Evolutionary conservation across 306 rosid species (phyloP).

Genomic region (Trifolium fragiferum): DNA sequence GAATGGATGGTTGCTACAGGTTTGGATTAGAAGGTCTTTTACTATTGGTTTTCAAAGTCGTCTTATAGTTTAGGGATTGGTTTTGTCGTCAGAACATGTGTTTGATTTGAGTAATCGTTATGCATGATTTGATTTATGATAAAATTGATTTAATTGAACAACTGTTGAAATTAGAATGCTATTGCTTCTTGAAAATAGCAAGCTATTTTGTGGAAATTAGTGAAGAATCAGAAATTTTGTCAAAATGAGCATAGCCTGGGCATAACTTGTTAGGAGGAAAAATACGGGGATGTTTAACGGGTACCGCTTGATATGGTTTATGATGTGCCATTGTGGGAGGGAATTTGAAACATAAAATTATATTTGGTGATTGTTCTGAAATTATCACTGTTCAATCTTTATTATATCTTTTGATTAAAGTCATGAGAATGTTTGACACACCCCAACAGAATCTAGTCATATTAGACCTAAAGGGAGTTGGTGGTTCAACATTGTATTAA

Average conservation of each 20-base stretch:
- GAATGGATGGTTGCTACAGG: slow-evolving; percentile 99
- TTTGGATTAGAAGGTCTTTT: slow-evolving; percentile 20
- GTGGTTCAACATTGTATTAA: slow-evolving; percentile 12
- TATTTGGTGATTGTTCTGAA: slow-evolving; percentile 20
- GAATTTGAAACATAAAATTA: neutral
- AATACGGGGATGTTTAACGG: neutral
- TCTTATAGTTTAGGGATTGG: neutral
- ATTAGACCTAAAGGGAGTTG: slow-evolving; percentile 16
- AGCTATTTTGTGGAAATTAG: slow-evolving; percentile 13
- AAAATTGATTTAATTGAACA: slow-evolving; percentile 10
- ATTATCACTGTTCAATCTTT: neutral
- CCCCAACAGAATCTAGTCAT: neutral
- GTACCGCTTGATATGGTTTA: neutral
- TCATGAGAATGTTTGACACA: slow-evolving; percentile 13
- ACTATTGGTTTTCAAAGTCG: neutral
- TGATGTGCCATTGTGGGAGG: slow-evolving; percentile 2
- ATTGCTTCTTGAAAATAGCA: slow-evolving; percentile 3
- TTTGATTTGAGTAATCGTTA: neutral
- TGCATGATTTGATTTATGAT: neutral
- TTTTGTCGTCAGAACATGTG: slow-evolving; percentile 1
- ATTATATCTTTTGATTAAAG: slow-evolving; percentile 6
- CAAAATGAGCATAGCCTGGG: slow-evolving; percentile 7
- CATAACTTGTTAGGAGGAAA: neutral
- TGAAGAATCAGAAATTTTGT: neutral
- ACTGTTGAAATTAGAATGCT: slow-evolving; percentile 21